Evolutionary conservation across 768 basidiomycete species (phyloP), one percentile per base, ranked within the genome.

Genomic region (Pilatotrama ljubarskyi): DNA sequence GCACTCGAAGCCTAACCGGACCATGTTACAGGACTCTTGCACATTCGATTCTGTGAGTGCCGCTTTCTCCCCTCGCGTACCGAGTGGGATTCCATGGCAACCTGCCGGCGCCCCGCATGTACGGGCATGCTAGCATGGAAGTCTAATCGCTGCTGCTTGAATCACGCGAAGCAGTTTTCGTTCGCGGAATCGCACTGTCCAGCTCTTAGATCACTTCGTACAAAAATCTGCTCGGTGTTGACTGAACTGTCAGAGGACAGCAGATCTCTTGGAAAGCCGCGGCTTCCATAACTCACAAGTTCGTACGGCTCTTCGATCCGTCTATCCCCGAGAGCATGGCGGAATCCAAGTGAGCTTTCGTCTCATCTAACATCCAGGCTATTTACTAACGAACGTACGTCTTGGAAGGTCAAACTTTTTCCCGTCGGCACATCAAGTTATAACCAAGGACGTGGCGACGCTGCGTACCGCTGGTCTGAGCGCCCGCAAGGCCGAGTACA

Each of bases 221-320:
- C 10, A 32, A 5, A 4, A 10, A 8, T 20, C 25, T 26, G 37
- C 38, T 41, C 43, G 14, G 9, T 17, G 15, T 48, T 51, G 18
- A 18, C 20, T 13, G 41, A 7, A 53, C 4, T 8, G 11, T 22
- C 58, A 89, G 88, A 38, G 86, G 83, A 5, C 89, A 90, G 71
- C 90, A 94, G 69, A 90, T 94, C 22, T 92, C 90, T 1, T 93
- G 90, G 90, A 73, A 87, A 43, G 95, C 93, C 11, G 95, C 94
- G 0, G 80, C 90, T 20, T 86, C 91, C 18, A 93, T 96, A 60
- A 85, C 78, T 37, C 89, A 93, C 73, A 84, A 80, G 58, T 96
- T 96, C 72, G 76, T 85, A 50, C 81, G 90, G 24, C 73, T 95
- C 17, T 95, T 84, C 71, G 84, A 93, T 65, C 83, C 84, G 17